Conservation (phyloP, 2,329 filamentous ascomycete species). For the Curvularia spicifera region DNA sequence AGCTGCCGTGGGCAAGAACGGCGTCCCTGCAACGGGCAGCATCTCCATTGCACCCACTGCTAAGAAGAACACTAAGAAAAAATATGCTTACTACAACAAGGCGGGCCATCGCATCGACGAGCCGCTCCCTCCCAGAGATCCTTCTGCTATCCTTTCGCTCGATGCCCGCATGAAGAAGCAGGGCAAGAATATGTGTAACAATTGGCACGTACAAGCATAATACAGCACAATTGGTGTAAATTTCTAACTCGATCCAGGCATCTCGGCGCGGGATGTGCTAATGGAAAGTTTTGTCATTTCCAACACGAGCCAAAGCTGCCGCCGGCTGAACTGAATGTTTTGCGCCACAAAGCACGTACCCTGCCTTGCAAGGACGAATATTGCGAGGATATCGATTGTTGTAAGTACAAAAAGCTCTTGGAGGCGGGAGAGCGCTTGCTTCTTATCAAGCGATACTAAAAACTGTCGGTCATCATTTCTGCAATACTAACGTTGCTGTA, state of each 20-base stretch:
- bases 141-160: conserved; percentile 30
- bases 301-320: conserved; percentile 51
- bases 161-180: conserved; percentile 40
- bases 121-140: conserved; percentile 44
- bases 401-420: conserved; percentile 27
- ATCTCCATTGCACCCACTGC: conserved; percentile 48
- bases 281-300: conserved; percentile 53
- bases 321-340: conserved; percentile 47
- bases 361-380: conserved; percentile 47
- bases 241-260: conserved; percentile 19
- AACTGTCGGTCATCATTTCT: neutral
- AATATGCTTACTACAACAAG: conserved; percentile 53
- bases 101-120: conserved; percentile 53
- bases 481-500: conserved; percentile 9
- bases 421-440: neutral
- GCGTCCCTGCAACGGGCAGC: conserved; percentile 35
- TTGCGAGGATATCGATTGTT: conserved; percentile 53
- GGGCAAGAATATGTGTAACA: conserved; percentile 46
- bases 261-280: conserved; percentile 48
- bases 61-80: conserved; percentile 35
- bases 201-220: conserved; percentile 21
- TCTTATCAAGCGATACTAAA: neutral
- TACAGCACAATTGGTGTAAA: no score
- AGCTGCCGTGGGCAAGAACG: conserved; percentile 54
- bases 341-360: conserved; percentile 53